These are phyloP conservation scores for Lachancea meyersii DNA, from an alignment of 805 yeast species.

Conservation along the genomic window DNA sequence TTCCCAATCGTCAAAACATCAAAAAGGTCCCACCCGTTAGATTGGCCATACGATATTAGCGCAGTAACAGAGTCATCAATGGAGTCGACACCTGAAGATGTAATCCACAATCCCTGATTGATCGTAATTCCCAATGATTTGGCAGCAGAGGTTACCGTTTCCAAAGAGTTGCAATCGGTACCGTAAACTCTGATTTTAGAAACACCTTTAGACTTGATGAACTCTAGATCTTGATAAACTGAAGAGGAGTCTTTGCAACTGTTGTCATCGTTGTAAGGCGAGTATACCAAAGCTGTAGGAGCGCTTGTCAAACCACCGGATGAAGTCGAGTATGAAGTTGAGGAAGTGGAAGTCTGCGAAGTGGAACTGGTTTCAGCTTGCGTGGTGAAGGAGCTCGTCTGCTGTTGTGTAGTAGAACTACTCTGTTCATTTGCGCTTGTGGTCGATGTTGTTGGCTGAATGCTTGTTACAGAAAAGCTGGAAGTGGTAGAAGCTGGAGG, in stretches of 20 bases:
- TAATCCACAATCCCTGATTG: slow-evolving; percentile 86
- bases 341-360: slow-evolving; percentile 19
- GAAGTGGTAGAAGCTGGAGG: slow-evolving; percentile 7
- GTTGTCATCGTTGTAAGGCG: slow-evolving; percentile 68
- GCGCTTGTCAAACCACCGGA: slow-evolving; percentile 28
- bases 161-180: slow-evolving; percentile 71
- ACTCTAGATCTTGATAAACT: slow-evolving; percentile 52
- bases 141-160: slow-evolving; percentile 59
- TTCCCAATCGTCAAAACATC: slow-evolving; percentile 79
- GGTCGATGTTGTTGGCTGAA: background rate
- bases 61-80: slow-evolving; percentile 53
- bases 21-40: slow-evolving; percentile 66
- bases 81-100: slow-evolving; percentile 56
- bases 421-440: background rate
- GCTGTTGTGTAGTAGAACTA: background rate
- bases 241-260: slow-evolving; percentile 55
- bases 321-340: slow-evolving; percentile 13
- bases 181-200: slow-evolving; percentile 71
- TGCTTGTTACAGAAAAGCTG: background rate
- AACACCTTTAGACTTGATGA: slow-evolving; percentile 58
- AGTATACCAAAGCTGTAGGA: slow-evolving; percentile 63
- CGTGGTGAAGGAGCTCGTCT: slow-evolving; percentile 2
- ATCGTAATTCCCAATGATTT: slow-evolving; percentile 55
- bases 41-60: slow-evolving; percentile 46
- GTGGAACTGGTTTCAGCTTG: slow-evolving; percentile 13